Conservation (phyloP, 106 monocot genomes). For the Triglochin maritima region DNA sequence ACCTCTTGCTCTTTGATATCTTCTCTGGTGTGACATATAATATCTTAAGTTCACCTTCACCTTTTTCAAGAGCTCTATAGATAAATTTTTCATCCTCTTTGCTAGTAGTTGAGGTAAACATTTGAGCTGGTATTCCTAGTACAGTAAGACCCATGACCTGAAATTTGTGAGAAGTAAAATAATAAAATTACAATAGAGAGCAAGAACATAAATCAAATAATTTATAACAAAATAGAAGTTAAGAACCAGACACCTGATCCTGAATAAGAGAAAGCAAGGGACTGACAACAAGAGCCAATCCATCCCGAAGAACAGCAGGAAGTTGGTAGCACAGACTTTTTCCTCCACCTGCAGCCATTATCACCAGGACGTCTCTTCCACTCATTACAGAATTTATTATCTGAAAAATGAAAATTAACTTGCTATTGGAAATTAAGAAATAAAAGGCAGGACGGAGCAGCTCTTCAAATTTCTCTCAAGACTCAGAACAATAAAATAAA, state of each 20-base stretch:
- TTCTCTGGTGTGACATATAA: slow-evolving; percentile 99
- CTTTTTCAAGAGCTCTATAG: slow-evolving; percentile 88
- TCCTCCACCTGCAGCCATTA: slow-evolving; percentile 99
- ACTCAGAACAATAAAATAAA: not conserved
- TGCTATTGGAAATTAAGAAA: not conserved
- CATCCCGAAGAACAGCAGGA: slow-evolving; percentile 77
- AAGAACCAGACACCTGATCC: slow-evolving; percentile 60
- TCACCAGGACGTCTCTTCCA: slow-evolving; percentile 93
- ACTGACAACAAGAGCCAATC: slow-evolving; percentile 84
- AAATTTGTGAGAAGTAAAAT: not conserved
- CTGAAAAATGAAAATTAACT: slow-evolving; percentile 20
- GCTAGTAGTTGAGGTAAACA: slow-evolving; percentile 81
- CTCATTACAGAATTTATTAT: slow-evolving; percentile 98
- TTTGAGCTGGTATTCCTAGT: slow-evolving; percentile 74
- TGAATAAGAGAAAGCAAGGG: slow-evolving; percentile 96
- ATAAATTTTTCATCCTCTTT: slow-evolving; percentile 86
- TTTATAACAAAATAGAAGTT: not conserved
- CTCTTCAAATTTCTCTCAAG: not conserved
- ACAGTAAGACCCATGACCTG: slow-evolving; percentile 95
- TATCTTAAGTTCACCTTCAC: slow-evolving; percentile 72
- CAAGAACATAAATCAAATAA: not conserved
- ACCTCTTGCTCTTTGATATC: slow-evolving; percentile 98
- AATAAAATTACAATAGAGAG: not conserved
- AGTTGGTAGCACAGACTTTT: slow-evolving; percentile 99
- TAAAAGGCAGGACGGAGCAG: not conserved